Base-by-base conservation (phyloP, 73 alveolate species). In the Blepharisma stoltei region DNA sequence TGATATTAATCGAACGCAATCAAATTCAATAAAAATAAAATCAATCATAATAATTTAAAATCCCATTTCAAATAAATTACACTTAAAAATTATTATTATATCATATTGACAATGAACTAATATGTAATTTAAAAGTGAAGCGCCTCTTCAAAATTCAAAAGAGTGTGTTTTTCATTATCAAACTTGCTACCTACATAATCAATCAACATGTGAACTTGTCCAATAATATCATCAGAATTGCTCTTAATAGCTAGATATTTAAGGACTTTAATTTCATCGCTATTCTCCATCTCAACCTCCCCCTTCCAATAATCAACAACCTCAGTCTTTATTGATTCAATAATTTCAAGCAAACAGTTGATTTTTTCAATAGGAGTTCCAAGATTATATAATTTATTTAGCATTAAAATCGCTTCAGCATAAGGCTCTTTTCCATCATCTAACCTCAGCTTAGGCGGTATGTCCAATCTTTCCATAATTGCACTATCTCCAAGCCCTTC, bases 281-380 rank as follows among this genome's bases (percentile, higher is more conserved):
- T 43, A 69, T n/a, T n/a, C 11, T 69, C 67, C 9, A 69, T 7
- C 5, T 69, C 79, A 25, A 14, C 76, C 5, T 69, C 32, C 4
- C 79, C 79, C 5, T 69, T 69, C 65, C 79, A 69, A 69, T 69
- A 43, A 9, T 43, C 79, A 1, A 69, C 65, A 1, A 69, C 60
- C 9, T n/a, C 69, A 69, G 5, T 69, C 27, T 69, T 69, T 14
- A 46, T 43, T 1, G 41, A 8, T 2, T n/a, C 25, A 9, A 14
- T 43, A 69, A 46, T 18, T 9, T 69, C 27, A 7, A 69, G 9
- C 11, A 69, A 14, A 44, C 79, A 69, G 60, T n/a, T 46, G 43
- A 69, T n/a, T 43, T 69, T 69, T 43, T 69, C 79, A n/a, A 21
- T 43, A n/a, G 79, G 79, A 37, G 55, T 69, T 14, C 23, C n/a